Conservation (phyloP, 2,329 filamentous ascomycete species). For the Monilinia laxa region DNA sequence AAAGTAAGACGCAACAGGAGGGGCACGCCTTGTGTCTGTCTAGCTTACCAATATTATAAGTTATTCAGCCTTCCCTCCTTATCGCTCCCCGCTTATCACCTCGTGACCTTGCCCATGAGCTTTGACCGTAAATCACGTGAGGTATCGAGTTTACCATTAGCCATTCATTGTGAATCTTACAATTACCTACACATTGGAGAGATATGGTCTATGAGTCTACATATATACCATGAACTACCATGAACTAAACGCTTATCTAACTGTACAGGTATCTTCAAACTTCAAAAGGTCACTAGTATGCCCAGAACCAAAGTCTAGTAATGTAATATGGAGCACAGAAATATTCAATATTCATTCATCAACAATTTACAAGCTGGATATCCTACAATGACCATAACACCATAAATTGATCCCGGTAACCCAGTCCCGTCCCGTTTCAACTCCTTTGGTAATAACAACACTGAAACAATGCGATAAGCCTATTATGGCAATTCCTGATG, state of each 20-base stretch:
- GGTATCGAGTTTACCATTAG: too few relatives aligned
- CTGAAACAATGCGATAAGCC: not conserved
- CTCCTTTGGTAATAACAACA: not conserved
- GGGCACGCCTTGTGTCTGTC: not conserved
- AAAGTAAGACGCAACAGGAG: not conserved
- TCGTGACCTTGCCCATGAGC: not conserved
- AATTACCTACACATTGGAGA: not conserved
- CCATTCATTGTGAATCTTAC: too few relatives aligned
- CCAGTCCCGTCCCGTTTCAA: not conserved
- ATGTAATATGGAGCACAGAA: not conserved
- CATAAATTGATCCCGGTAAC: constrained; percentile 1
- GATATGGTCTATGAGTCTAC: not conserved
- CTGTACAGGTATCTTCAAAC: too few relatives aligned
- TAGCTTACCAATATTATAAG: constrained; percentile 6
- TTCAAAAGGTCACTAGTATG: too few relatives aligned
- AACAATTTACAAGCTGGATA: not conserved
- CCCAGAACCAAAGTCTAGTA: not conserved
- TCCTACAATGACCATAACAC: constrained; percentile 3
- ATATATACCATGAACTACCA: not conserved
- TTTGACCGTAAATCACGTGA: too few relatives aligned
- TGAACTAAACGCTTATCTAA: not conserved
- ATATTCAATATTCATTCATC: not conserved
- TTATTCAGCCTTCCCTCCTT: constrained; percentile 15
- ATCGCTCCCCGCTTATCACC: constrained; percentile 1
- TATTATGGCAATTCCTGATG: not conserved